A percentile compares a stretch with the other conserved stretches of the same genome.
These are phyloP conservation scores for Apiospora phragmitis DNA, from an alignment of 2,329 filamentous ascomycete genomes.

Conservation along the genomic window DNA sequence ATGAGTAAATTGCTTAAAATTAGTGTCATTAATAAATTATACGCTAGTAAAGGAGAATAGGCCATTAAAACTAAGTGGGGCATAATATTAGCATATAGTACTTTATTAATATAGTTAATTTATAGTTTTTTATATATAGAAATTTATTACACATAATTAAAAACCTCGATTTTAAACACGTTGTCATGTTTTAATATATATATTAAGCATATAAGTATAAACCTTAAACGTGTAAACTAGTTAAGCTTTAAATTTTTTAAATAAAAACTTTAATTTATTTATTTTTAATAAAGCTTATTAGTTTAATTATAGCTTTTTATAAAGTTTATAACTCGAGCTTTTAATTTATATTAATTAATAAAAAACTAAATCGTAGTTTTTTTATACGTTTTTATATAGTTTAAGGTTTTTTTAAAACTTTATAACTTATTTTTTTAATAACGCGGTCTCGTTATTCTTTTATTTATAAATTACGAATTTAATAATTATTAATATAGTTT, in stretches of 20 bases:
- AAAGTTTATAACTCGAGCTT: not conserved
- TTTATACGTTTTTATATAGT: not conserved
- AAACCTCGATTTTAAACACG: not conserved
- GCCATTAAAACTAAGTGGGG: not conserved
- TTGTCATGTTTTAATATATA: not conserved
- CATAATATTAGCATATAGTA: not conserved
- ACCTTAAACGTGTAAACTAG: not conserved
- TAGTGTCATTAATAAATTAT: not conserved
- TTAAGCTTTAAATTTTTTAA: not conserved
- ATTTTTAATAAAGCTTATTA: not conserved
- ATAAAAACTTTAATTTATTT: not conserved
- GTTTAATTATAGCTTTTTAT: not conserved
- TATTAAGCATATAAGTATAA: not conserved
- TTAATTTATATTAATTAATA: not conserved
- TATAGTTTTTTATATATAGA: not conserved
- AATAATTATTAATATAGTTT: not conserved
- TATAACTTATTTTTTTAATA: not conserved
- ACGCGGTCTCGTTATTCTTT: not conserved
- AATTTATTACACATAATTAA: not conserved
- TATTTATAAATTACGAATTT: constrained; percentile 1
- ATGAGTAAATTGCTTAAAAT: not conserved
- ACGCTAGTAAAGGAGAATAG: not conserved
- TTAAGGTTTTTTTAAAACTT: not conserved
- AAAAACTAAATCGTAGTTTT: not conserved
- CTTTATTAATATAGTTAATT: not conserved